Base-by-base conservation (phyloP, 176 grass and related monocot species). In the Juncus effusus region DNA sequence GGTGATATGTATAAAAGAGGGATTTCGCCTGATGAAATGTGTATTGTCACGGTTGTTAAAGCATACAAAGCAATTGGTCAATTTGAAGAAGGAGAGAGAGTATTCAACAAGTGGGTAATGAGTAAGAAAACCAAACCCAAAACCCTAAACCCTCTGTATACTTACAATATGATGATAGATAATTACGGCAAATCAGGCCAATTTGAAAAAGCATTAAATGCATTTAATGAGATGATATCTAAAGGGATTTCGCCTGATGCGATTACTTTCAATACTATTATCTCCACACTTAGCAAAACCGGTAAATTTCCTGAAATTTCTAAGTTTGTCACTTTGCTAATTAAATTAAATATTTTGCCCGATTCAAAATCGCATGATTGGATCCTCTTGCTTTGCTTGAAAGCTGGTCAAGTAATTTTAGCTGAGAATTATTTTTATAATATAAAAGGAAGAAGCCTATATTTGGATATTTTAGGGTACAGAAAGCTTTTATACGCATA, bases 151-250 rank as follows among this genome's bases (percentile, higher is more conserved):
- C 56, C 63, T 61, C 64, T 96, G 70, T 88, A 96, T 3, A 88
- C 84, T 5, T 91, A 88, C 44, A 97, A 97, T 72, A 90, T 81
- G 66, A 84, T 97, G 82, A 81, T 97, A 54, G 87, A 91, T 76
- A 84, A 84, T 67, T 97, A 88, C 8, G 88, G 78, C 10, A 92
- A 97, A 73, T 74, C 85, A 1, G 85, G 85, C 37, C 67, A 80
- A 62, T 78, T 97, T 55, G 77, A 84, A 37, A 91, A 92, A 63
- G 88, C 84, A 67, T 92, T 86, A 42, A 68, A 79, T 16, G 83
- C 64, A 37, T 89, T 97, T 73, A 14, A 61, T 61, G 83, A 74
- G 62, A 97, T 97, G 88, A 53, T 97, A 79, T 77, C 38, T 40
- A 75, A 89, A 74, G 88, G 88, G 40, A 80, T 85, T 35, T 37